Percentiles rank a stretch among this genome's conserved stretches.
Evolutionary conservation across 2,329 filamentous ascomycete species (phyloP).

Genomic region (Exophiala spinifera): DNA sequence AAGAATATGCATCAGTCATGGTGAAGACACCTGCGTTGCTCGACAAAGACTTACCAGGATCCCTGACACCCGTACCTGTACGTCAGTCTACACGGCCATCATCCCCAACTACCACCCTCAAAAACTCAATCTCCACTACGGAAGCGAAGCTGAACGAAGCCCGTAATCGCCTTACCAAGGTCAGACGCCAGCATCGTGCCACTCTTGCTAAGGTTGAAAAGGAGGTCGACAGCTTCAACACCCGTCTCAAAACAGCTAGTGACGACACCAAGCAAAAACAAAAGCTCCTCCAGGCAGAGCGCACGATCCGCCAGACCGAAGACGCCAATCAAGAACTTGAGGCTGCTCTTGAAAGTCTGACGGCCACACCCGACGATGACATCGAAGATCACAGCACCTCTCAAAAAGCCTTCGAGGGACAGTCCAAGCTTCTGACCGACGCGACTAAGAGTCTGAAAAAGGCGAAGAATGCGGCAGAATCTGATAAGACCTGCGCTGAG

Average conservation of each 20-base stretch:
- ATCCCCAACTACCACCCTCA: slow-evolving; percentile 62
- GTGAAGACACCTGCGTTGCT: slow-evolving; percentile 61
- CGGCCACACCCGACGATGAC: slow-evolving; percentile 57
- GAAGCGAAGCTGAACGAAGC: slow-evolving; percentile 60
- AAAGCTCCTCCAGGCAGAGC: slow-evolving; percentile 59
- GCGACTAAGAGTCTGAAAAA: slow-evolving; percentile 51
- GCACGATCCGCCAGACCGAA: slow-evolving; percentile 62
- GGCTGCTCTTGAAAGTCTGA: slow-evolving; percentile 53
- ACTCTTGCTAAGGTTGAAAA: slow-evolving; percentile 57
- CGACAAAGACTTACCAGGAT: slow-evolving; percentile 56
- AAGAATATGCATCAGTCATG: slow-evolving; percentile 58
- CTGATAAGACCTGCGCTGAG: slow-evolving; percentile 48
- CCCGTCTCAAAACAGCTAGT: slow-evolving; percentile 57
- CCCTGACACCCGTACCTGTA: slow-evolving; percentile 46
- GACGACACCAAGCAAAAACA: slow-evolving; percentile 62
- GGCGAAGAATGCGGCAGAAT: slow-evolving; percentile 50
- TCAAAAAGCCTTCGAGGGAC: slow-evolving; percentile 54
- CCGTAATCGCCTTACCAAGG: slow-evolving; percentile 57
- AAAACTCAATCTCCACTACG: slow-evolving; percentile 61
- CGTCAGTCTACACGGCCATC: slow-evolving; percentile 60
- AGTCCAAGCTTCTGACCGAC: slow-evolving; percentile 50
- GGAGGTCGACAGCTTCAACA: slow-evolving; percentile 58
- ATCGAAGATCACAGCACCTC: slow-evolving; percentile 51
- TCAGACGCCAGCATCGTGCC: slow-evolving; percentile 60
- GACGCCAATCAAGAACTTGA: slow-evolving; percentile 57